Conservation (phyloP, 257 asterid species). For the Scutellaria minor region DNA sequence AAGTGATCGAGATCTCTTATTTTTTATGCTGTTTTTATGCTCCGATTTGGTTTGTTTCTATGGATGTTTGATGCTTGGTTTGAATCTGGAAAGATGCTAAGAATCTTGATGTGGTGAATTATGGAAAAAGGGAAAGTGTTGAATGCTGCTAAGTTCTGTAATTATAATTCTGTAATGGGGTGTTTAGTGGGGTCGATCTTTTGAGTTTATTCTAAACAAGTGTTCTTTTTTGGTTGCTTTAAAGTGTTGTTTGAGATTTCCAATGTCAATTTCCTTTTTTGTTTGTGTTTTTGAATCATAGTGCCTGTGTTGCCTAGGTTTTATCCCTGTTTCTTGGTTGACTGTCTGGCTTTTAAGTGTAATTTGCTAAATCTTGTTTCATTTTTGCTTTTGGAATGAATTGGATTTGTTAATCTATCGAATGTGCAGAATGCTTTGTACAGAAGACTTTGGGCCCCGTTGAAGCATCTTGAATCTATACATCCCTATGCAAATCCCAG, state of each 20-base stretch:
- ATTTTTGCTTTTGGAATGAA: constrained; percentile 21
- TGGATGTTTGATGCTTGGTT: constrained; percentile 7
- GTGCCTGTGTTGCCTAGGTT: constrained; percentile 37
- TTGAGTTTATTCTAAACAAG: constrained; percentile 36
- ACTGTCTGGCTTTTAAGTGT: constrained; percentile 22
- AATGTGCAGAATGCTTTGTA: constrained; percentile 61
- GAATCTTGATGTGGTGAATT: constrained; percentile 27
- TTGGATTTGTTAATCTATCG: constrained; percentile 32
- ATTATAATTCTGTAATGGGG: constrained; percentile 40
- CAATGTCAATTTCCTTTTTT: constrained; percentile 34
- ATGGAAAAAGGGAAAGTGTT: constrained; percentile 26
- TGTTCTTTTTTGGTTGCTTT: constrained; percentile 44
- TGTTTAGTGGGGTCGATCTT: constrained; percentile 57
- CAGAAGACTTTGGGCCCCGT: constrained; percentile 89
- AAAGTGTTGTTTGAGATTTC: constrained; percentile 36
- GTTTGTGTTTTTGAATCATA: constrained; percentile 35
- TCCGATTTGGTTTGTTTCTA: constrained; percentile 15
- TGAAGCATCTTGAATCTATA: constrained; percentile 72
- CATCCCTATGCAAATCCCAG: constrained; percentile 84
- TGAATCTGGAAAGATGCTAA: constrained; percentile 38
- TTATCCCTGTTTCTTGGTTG: constrained; percentile 19
- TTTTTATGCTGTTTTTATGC: constrained; percentile 12
- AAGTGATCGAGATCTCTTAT: constrained; percentile 60
- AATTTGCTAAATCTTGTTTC: neutral
- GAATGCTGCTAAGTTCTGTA: constrained; percentile 15